Evolutionary conservation across 768 basidiomycete genomes (phyloP).

Genomic region (Hydnum rufescens): DNA sequence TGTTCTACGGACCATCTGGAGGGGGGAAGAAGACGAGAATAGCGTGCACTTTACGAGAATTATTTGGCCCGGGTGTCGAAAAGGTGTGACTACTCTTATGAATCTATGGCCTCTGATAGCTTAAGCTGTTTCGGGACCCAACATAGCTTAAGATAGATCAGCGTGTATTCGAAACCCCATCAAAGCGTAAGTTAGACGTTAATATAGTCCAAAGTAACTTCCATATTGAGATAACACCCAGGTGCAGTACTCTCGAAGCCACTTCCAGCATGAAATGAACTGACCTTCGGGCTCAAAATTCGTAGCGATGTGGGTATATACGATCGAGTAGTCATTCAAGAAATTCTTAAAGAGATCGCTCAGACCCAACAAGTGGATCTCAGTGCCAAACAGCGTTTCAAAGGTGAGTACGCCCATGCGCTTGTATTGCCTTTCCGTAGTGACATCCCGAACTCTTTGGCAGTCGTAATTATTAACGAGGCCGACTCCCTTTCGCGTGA

Average conservation of each 20-base stretch:
- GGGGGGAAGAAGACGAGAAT: constrained; percentile 98
- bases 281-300: not conserved
- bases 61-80: constrained; percentile 84
- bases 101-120: not conserved
- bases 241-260: constrained; percentile 27
- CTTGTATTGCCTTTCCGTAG: constrained; percentile 6
- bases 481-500: constrained; percentile 89
- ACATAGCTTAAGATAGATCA: constrained; percentile 90
- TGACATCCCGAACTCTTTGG: not conserved
- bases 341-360: constrained; percentile 93
- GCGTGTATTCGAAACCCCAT: constrained; percentile 83
- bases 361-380: constrained; percentile 97
- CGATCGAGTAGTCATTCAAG: constrained; percentile 89
- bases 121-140: not conserved
- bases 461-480: constrained; percentile 97
- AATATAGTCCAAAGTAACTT: constrained; percentile 96
- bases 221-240: constrained; percentile 94
- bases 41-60: constrained; percentile 64
- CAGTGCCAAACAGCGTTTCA: constrained; percentile 88
- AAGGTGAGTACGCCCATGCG: no score
- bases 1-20: constrained; percentile 94
- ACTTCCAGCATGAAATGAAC: not conserved
- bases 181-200: constrained; percentile 83
- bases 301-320: constrained; percentile 86
- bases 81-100: constrained; percentile 35